phyloP scores from a whole-genome alignment of 2,329 filamentous ascomycete species.

The Fusarium nematophilum region DNA sequence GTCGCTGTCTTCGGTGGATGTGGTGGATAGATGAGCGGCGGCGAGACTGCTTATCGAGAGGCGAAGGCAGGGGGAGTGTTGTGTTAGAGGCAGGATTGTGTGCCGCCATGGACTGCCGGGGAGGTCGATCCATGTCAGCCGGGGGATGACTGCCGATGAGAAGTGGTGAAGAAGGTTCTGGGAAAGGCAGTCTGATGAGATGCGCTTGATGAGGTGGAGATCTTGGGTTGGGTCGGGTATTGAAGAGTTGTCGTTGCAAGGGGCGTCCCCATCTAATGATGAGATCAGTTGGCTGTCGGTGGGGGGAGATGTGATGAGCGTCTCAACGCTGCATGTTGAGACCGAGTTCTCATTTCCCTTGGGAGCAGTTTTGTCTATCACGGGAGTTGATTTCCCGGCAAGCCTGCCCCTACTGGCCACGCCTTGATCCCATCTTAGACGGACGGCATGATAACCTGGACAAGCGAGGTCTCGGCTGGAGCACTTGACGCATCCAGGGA shows the following conservation, averaged over 20 bases:
- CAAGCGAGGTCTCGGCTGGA: conserved; percentile 26
- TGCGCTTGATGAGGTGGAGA: background rate
- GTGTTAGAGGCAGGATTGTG: conserved; percentile 17
- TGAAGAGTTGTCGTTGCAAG: background rate
- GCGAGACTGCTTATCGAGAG: conserved; percentile 27
- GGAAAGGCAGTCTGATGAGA: conserved; percentile 2
- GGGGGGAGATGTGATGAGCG: background rate
- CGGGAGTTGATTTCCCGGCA: conserved; percentile 24
- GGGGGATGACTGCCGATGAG: conserved; percentile 27
- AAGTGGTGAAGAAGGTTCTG: conserved; percentile 32
- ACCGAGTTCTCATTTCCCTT: background rate
- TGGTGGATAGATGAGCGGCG: conserved; percentile 6
- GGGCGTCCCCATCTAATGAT: background rate
- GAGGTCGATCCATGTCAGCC: conserved; percentile 37
- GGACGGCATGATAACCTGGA: conserved; percentile 30
- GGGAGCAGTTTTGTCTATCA: background rate
- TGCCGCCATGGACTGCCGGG: conserved; percentile 33
- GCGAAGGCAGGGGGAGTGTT: conserved; percentile 27
- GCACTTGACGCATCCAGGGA: conserved; percentile 33
- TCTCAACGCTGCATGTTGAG: background rate
- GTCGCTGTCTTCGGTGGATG: background rate
- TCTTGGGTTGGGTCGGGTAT: background rate
- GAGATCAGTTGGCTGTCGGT: too few relatives aligned
- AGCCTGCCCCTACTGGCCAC: conserved; percentile 35
- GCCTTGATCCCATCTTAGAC: conserved; percentile 37